A percentile compares a stretch with the other conserved stretches of the same genome.
These are phyloP conservation scores for Rosa persica DNA, from an alignment of 306 rosid species.

Conservation along the genomic window DNA sequence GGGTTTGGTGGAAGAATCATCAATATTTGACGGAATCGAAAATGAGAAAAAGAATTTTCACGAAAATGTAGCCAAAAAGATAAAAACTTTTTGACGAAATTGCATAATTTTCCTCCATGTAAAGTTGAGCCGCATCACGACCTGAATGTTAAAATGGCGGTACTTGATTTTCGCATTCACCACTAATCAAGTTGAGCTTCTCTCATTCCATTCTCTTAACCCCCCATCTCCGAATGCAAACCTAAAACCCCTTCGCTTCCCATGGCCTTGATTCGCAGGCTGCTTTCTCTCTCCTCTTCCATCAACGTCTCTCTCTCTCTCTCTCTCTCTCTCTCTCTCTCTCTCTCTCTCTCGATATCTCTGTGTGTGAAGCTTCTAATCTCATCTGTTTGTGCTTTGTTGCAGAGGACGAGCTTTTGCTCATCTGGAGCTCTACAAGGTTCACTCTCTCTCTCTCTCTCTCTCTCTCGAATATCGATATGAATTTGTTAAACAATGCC, in stretches of 20 bases:
- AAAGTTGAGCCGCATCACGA: no score
- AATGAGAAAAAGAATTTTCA: no score
- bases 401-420: slow-evolving; percentile 38
- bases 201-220: not conserved
- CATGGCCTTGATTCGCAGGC: slow-evolving; percentile 63
- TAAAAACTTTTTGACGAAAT: no score
- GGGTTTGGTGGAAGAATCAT: no score
- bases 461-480: not conserved
- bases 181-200: no score
- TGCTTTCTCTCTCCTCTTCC: slow-evolving; percentile 36
- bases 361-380: slow-evolving; percentile 1
- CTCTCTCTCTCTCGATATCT: not conserved
- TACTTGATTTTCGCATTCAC: no score
- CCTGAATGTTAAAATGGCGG: no score
- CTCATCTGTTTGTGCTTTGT: slow-evolving; percentile 3
- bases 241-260: slow-evolving; percentile 23
- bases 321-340: not conserved
- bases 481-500: not conserved
- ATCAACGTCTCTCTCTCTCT: slow-evolving; percentile 24
- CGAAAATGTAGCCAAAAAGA: no score
- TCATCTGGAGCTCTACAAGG: slow-evolving; percentile 45
- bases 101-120: no score
- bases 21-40: no score
- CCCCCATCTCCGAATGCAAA: not conserved
- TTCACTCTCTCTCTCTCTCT: slow-evolving; percentile 13